phyloP scores from a whole-genome alignment of 148 eudicot genomes.

The Talinum fruticosum region DNA sequence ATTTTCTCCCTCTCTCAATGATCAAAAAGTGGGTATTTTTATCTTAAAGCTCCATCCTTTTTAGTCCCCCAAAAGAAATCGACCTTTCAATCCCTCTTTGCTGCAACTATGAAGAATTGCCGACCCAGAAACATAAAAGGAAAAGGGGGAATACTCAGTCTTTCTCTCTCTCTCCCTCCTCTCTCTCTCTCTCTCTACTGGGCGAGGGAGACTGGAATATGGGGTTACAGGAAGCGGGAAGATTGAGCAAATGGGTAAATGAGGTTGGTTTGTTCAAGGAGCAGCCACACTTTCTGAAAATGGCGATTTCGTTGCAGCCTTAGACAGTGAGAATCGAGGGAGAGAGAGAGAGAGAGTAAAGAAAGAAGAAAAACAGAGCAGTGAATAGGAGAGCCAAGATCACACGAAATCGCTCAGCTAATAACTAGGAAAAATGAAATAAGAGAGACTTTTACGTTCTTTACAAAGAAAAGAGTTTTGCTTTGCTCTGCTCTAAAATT shows the following conservation, averaged over 20 bases:
- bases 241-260: not conserved
- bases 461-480: too few species aligned
- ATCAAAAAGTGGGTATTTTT: slow-evolving; percentile 31
- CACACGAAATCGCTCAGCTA: slow-evolving; percentile 52
- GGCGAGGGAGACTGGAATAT: too few species aligned
- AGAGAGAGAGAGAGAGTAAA: not conserved
- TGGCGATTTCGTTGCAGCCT: slow-evolving; percentile 53
- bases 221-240: too few species aligned
- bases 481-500: too few species aligned
- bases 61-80: slow-evolving; percentile 48
- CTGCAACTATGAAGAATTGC: slow-evolving; percentile 8
- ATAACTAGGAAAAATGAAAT: not conserved
- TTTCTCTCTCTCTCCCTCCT: not conserved
- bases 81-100: slow-evolving; percentile 66
- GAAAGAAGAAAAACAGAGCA: slow-evolving; percentile 19
- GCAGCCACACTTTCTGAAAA: slow-evolving; percentile 29
- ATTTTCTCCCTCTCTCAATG: not conserved
- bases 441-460: too few species aligned
- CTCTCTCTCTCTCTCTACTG: not conserved
- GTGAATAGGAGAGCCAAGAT: slow-evolving; percentile 30
- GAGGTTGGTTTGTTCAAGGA: not conserved
- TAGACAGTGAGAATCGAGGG: slow-evolving; percentile 24
- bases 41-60: slow-evolving; percentile 20
- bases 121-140: not conserved
- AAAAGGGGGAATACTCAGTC: slow-evolving; percentile 1